Evolutionary conservation across 805 yeast genomes (phyloP).

Genomic region (Cyberlindnera americana): DNA sequence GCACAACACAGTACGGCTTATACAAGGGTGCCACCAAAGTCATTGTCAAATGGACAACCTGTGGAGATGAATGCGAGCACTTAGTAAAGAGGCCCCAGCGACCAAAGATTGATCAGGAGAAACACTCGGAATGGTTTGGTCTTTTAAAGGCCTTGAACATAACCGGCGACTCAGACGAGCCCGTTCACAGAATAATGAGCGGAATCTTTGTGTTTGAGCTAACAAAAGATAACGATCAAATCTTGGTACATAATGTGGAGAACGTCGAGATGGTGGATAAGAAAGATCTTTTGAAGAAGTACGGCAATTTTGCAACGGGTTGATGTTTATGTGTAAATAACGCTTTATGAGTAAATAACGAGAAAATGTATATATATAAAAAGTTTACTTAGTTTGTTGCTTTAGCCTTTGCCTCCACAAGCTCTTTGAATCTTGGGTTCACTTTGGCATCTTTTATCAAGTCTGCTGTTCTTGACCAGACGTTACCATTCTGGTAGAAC

Average conservation of each 20-base stretch:
- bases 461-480: conserved; percentile 72
- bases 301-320: conserved; percentile 9
- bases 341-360: not conserved
- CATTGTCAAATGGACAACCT: conserved; percentile 54
- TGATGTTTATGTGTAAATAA: conserved; percentile 2
- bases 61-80: conserved; percentile 50
- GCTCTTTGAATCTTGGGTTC: conserved; percentile 29
- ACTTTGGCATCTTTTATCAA: conserved; percentile 36
- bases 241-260: conserved; percentile 64
- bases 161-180: conserved; percentile 2
- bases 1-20: conserved; percentile 11
- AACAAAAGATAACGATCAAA: conserved; percentile 48
- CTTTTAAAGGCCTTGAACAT: conserved; percentile 3
- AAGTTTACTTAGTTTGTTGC: too few relatives aligned
- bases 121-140: conserved; percentile 4
- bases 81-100: conserved; percentile 25
- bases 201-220: conserved; percentile 69
- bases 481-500: conserved; percentile 70
- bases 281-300: conserved; percentile 17
- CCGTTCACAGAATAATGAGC: conserved; percentile 22
- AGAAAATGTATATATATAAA: not conserved
- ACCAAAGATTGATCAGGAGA: not conserved
- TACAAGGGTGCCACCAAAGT: conserved; percentile 41
- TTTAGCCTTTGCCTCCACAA: conserved; percentile 27
- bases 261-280: conserved; percentile 57